Evolutionary conservation across 768 basidiomycete species (phyloP), one percentile per base, ranked within the genome.

Genomic region (Rhodotorula diobovata): DNA sequence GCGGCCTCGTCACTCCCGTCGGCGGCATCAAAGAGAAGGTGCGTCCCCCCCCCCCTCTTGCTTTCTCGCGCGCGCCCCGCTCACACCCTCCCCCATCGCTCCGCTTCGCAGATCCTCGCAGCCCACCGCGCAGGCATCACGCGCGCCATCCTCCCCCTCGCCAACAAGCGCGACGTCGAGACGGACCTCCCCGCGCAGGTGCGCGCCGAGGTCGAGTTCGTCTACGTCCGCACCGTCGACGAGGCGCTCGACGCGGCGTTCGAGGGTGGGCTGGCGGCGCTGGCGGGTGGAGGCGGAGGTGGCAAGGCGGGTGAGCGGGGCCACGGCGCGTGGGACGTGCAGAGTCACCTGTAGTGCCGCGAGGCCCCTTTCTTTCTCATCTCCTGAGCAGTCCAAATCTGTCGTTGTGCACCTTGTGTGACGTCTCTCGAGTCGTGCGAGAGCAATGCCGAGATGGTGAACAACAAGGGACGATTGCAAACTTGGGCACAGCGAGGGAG

Each of bases 231-330:
- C 64, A 90, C 87, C 16, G 85, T 95, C 51, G 83, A 86, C 35
- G 91, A 94, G 79, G 90, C 87, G 2, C 82, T 94, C 45, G 88
- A 90, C 61, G 90, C 88, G 2, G 91, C 90, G 20, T 93, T 93
- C 41, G 58, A 59, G n/a, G 58, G 58, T 30, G 58, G 58, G n/a
- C 43, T 64, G 46, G 4, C 43, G 39, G 30, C 46, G 39, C 30
- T 58, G 50, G 16, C 46, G 35, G 58, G 35, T 9, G 35, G 25
- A 15, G 20, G 16, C 6, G 45, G 11, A 45, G 46, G n/a, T 10
- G 53, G 12, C 4, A 1, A 53, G 12, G 41, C 14, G 20, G 23
- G 39, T n/a, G n/a, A n/a, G n/a, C n/a, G n/a, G n/a, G n/a, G n/a
- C n/a, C n/a, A n/a, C n/a, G n/a, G n/a, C 20, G 39, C 9, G 39